Conservation (phyloP, 768 basidiomycete species). For the Galerina sulciceps region DNA sequence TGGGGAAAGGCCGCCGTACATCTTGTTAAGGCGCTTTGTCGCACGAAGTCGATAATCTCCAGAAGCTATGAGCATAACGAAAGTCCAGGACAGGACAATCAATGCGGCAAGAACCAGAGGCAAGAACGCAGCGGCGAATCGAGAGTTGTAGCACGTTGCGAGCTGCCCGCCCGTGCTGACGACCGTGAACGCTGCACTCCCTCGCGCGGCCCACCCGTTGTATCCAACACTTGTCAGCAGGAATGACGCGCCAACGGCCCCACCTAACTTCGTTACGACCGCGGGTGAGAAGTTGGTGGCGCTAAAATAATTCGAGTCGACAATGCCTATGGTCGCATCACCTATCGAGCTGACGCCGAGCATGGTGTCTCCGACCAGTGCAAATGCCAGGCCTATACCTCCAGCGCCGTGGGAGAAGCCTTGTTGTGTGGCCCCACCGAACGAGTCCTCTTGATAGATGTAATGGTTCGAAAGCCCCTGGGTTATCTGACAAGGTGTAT, state of each 20-base stretch:
- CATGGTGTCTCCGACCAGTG: too few species aligned
- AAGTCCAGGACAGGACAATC: slow-evolving; percentile 2
- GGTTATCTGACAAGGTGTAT: slow-evolving; percentile 6
- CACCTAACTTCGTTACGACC: slow-evolving; percentile 14
- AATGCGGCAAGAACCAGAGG: slow-evolving; percentile 19
- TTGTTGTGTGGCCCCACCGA: background rate
- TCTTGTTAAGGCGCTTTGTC: background rate
- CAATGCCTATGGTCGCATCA: background rate
- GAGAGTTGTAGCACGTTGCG: slow-evolving; percentile 18
- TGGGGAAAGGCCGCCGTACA: background rate
- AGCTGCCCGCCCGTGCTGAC: slow-evolving; percentile 19
- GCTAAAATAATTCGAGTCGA: background rate
- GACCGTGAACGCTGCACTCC: slow-evolving; percentile 9
- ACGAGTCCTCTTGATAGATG: background rate
- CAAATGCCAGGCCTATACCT: background rate
- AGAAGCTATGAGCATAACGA: background rate
- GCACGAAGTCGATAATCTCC: too few species aligned
- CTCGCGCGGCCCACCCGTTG: slow-evolving; percentile 22
- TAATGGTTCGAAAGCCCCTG: slow-evolving; percentile 1
- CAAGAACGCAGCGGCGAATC: slow-evolving; percentile 15
- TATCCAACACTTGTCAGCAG: slow-evolving; percentile 16
- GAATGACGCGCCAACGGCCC: slow-evolving; percentile 19
- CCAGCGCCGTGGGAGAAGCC: background rate
- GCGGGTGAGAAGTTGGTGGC: background rate
- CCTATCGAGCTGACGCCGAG: background rate